Conservation (phyloP, 1,139 yeast genomes). For the Debaryomyces subglobosus region DNA sequence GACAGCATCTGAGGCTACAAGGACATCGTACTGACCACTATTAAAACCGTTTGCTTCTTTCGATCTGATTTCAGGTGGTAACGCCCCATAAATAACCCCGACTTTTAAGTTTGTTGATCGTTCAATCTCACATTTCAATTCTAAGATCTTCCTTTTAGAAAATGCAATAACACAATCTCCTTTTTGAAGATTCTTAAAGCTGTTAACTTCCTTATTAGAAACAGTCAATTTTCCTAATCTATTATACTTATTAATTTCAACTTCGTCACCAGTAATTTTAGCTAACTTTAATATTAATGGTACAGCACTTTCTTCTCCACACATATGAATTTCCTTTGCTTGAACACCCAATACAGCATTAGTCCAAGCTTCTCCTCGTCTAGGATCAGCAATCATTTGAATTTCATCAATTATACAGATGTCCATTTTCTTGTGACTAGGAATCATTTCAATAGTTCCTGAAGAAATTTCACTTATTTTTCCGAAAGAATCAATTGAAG, state of each 20-base stretch:
- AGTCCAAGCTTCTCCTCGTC: conserved; percentile 95
- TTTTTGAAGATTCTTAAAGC: conserved; percentile 42
- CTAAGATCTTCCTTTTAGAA: conserved; percentile 70
- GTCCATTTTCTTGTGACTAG: conserved; percentile 67
- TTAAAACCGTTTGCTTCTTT: conserved; percentile 83
- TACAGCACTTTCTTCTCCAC: conserved; percentile 90
- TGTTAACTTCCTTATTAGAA: conserved; percentile 38
- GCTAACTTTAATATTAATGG: conserved; percentile 62
- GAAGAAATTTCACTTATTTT: conserved; percentile 72
- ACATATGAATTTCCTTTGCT: conserved; percentile 84
- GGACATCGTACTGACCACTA: conserved; percentile 68
- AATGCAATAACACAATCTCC: conserved; percentile 95
- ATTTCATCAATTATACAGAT: conserved; percentile 94
- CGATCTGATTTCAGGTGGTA: conserved; percentile 94
- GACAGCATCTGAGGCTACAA: conserved; percentile 95
- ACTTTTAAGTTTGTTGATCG: conserved; percentile 62
- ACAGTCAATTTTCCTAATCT: conserved; percentile 75
- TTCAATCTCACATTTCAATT: conserved; percentile 68
- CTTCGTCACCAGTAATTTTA: conserved; percentile 74
- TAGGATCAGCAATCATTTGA: conserved; percentile 84
- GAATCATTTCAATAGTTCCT: conserved; percentile 95
- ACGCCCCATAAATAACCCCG: conserved; percentile 91
- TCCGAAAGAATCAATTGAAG: conserved; percentile 69
- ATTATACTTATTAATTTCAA: conserved; percentile 67
- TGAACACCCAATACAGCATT: conserved; percentile 84